These are phyloP conservation scores for Pugionium cornutum DNA, from an alignment of 345 rosid genomes.

Conservation along the genomic window DNA sequence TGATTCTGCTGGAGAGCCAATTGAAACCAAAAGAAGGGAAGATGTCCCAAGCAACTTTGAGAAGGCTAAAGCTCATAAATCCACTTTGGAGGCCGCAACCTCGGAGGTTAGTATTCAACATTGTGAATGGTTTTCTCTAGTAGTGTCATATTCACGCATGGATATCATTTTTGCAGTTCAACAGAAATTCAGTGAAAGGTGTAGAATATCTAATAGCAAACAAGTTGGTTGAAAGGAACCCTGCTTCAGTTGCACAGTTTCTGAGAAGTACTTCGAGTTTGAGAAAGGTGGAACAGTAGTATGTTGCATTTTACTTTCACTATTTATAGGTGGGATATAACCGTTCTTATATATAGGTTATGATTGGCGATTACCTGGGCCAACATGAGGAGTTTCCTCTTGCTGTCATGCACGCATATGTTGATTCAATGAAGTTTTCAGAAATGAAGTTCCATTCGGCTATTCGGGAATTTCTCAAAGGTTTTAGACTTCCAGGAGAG, in stretches of 20 bases:
- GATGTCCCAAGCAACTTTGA: constrained; percentile 81
- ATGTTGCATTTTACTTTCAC: constrained; percentile 23
- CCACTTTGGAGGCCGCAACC: constrained; percentile 88
- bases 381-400: constrained; percentile 98
- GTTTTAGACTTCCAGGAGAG: constrained; percentile 98
- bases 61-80: constrained; percentile 96
- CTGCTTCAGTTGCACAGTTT: constrained; percentile 85
- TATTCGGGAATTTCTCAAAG: constrained; percentile 90
- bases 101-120: constrained; percentile 61
- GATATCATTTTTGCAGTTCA: constrained; percentile 66
- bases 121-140: constrained; percentile 7
- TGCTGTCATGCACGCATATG: constrained; percentile 97
- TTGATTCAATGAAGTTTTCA: constrained; percentile 85
- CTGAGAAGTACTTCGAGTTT: constrained; percentile 69
- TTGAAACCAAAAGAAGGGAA: constrained; percentile 58
- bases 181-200: constrained; percentile 80
- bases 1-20: constrained; percentile 46
- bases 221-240: constrained; percentile 76
- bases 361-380: constrained; percentile 95
- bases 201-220: constrained; percentile 71
- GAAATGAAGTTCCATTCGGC: constrained; percentile 86
- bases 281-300: constrained; percentile 64
- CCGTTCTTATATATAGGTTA: constrained; percentile 61
- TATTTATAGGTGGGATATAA: constrained; percentile 41
- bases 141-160: constrained; percentile 32